These are phyloP conservation scores for Melampsora larici-populina DNA, from an alignment of 1,284 basidiomycete species.

Conservation along the genomic window DNA sequence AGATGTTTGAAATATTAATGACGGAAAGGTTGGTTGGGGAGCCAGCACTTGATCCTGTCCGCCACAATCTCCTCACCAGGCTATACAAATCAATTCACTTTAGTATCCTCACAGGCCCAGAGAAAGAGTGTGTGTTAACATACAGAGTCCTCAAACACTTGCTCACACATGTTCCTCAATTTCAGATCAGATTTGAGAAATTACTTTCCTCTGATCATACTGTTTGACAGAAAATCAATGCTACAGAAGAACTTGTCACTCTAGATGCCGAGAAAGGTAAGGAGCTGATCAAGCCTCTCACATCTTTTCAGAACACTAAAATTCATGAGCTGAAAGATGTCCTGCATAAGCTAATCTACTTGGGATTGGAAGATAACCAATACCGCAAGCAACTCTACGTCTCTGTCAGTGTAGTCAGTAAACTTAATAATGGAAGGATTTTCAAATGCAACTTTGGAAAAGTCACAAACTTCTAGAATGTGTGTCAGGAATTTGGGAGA, in stretches of 20 bases:
- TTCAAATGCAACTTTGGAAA: too few species aligned
- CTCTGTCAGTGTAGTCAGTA: not conserved
- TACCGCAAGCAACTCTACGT: not conserved
- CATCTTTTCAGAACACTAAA: not conserved
- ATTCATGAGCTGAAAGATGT: not conserved
- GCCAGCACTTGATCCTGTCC: not conserved
- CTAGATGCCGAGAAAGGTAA: not conserved
- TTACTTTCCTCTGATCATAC: not conserved
- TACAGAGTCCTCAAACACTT: not conserved
- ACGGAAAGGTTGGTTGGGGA: not conserved
- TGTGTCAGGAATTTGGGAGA: too few species aligned
- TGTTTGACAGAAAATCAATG: not conserved
- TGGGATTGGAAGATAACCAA: not conserved
- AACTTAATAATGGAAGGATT: not conserved
- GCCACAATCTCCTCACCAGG: not conserved
- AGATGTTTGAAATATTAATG: not conserved
- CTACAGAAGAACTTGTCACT: not conserved
- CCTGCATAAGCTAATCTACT: not conserved
- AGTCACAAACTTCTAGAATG: too few species aligned
- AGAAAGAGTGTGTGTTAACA: not conserved
- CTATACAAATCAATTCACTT: not conserved
- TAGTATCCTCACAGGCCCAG: not conserved
- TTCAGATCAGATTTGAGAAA: not conserved
- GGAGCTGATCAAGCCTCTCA: not conserved
- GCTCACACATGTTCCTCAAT: not conserved